Base-by-base conservation (phyloP, 257 asterid genomes). In the Ocimum tenuiflorum region DNA sequence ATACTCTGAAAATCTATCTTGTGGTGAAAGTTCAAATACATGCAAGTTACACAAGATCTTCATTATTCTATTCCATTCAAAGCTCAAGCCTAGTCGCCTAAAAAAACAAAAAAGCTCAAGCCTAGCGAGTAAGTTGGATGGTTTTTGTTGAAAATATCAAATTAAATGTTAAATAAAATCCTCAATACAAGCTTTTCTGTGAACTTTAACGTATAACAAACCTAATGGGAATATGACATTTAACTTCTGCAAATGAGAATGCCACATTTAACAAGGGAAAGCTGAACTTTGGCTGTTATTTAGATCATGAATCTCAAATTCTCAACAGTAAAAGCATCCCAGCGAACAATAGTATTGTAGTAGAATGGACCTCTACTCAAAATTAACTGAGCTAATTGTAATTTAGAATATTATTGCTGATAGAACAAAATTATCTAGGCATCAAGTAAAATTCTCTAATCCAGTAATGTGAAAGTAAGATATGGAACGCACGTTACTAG, bases 401-500 rank as follows among this genome's bases (percentile, higher is more conserved):
- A 53, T 65, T 14, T 27, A 43, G 56, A 10, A 41, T 56, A 14
- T 23, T 7, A 23, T 6, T n/a, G 19, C 52, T 13, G 48, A 65
- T 20, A 71, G 50, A 47, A n/a, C 23, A 63, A 69, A 47, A 43
- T 54, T 42, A 62, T 39, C 9, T 48, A 22, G 48, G 50, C 36
- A 64, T n/a, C 29, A 22, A 35, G 24, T 45, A 68, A 70, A 19
- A 45, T 66, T 33, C 66, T 52, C 47, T 24, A 29, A 56, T 27
- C 53, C 38, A 11, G 73, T 48, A 33, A 65, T 69, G 42, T 18
- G 74, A 49, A 24, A 60, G 48, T 58, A 73, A 81, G 70, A 67
- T 61, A 24, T 22, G 66, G 50, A 60, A 72, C 88, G 57, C 85
- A 92, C 99, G 80, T 79, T 86, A 72, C 88, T 78, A 55, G 86